Conservation (phyloP, 768 basidiomycete species). For the Phanerodontia chrysosporium region DNA sequence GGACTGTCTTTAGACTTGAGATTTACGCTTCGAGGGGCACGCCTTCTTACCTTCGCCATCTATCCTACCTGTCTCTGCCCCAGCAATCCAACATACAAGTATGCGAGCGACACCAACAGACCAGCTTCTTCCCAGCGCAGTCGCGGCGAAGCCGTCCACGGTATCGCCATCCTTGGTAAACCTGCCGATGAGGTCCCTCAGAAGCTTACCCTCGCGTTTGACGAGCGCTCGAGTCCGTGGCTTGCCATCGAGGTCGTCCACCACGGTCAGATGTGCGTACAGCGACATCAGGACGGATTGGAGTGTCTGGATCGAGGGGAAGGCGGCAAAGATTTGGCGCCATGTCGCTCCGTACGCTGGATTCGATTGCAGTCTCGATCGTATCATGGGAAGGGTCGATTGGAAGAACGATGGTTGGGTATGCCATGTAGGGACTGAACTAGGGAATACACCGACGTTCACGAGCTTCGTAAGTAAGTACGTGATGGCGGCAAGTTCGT, state of each 20-base stretch:
- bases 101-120: constrained; percentile 52
- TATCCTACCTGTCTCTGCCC: constrained; percentile 31
- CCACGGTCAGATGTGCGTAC: constrained; percentile 41
- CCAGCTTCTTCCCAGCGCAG: constrained; percentile 59
- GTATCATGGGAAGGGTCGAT: constrained; percentile 45
- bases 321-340: constrained; percentile 39
- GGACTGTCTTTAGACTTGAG: not conserved
- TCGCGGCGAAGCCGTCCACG: constrained; percentile 45
- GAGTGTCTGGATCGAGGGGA: constrained; percentile 49
- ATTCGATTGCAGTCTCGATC: constrained; percentile 30
- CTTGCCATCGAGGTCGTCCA: constrained; percentile 29
- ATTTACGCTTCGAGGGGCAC: not conserved
- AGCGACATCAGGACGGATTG: constrained; percentile 59
- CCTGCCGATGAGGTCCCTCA: constrained; percentile 51
- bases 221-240: constrained; percentile 36
- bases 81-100: constrained; percentile 68
- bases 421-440: constrained; percentile 41
- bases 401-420: constrained; percentile 73
- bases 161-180: constrained; percentile 41
- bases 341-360: constrained; percentile 46
- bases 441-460: constrained; percentile 62
- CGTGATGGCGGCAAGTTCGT: constrained; percentile 37
- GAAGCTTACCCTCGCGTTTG: constrained; percentile 50
- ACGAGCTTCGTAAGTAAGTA: constrained; percentile 65
- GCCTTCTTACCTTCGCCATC: constrained; percentile 28